Percentiles rank a stretch among this genome's conserved stretches.
These are phyloP conservation scores for Cruciata laevipes DNA, from an alignment of 257 asterid genomes.

Conservation along the genomic window DNA sequence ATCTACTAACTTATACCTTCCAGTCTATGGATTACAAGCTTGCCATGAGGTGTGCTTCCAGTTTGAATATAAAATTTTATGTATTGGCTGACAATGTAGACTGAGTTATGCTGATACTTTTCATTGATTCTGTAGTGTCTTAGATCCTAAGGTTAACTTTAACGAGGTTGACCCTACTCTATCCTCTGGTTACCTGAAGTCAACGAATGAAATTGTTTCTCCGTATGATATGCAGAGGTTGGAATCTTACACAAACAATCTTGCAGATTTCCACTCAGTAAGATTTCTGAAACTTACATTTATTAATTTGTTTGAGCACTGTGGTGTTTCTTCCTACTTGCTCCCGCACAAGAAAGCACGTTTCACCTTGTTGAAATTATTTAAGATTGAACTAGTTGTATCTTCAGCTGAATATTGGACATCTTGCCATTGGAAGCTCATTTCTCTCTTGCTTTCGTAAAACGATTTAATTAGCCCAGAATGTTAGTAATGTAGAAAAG, in stretches of 20 bases:
- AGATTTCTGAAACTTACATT: not conserved
- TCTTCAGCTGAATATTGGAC: not conserved
- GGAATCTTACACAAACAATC: conserved; percentile 75
- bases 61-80: conserved; percentile 19
- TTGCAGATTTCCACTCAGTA: conserved; percentile 60
- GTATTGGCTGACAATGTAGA: conserved; percentile 13
- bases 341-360: not conserved
- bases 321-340: not conserved
- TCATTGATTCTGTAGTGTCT: conserved; percentile 49
- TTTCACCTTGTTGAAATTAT: not conserved
- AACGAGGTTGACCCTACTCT: conserved; percentile 34
- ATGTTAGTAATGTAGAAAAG: not conserved
- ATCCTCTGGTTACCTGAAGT: conserved; percentile 35
- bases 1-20: conserved; percentile 44
- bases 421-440: not conserved
- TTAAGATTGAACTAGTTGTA: not conserved
- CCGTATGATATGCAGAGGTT: conserved; percentile 57
- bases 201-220: conserved; percentile 38
- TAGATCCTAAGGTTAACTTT: conserved; percentile 82
- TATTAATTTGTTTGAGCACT: not conserved
- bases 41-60: conserved; percentile 56
- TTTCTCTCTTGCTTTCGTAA: not conserved
- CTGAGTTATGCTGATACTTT: conserved; percentile 20
- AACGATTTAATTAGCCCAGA: not conserved
- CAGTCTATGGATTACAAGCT: conserved; percentile 88